Evolutionary conservation across 306 rosid species (phyloP), one percentile per base, ranked within the genome.

Genomic region (Begonia peltatifolia): DNA sequence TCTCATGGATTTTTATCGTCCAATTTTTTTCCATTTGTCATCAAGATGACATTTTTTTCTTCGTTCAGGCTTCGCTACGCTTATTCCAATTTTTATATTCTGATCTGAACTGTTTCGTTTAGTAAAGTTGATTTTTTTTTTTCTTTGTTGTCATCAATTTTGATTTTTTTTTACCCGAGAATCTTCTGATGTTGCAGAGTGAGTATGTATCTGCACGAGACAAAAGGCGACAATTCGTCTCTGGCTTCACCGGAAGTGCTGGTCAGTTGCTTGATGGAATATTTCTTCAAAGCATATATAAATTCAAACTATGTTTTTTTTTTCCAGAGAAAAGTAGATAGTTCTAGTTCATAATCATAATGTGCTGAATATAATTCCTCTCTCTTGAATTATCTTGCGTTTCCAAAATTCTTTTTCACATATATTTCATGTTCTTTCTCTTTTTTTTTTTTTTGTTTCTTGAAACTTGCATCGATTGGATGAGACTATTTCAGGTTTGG

Each of bases 171-270:
- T 41, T 13, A 44, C 17, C 1, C 10, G 49, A 41, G 35, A 46
- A 22, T 51, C 25, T 50, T n/a, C 22, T 12, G 47, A 18, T 22
- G 54, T 63, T 74, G 80, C 88, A 92, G 99, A 86, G 99, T 56
- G 99, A 92, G 74, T 92, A 92, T 63, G 99, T 92, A 11, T 92
- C 99, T 46, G 78, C 68, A 0, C 72, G 99, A 62, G 99, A 92
- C 68, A 79, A 79, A 57, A 74, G 99, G 49, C 99, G 99, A 12
- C 60, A 64, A 57, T 92, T 92, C 47, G 83, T 92, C 67, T 92
- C 99, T 6, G 99, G 96, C 63, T 92, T 92, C 83, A 64, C 74
- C 12, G 99, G 99, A 72, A 92, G 99, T 69, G 94, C 99, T 36
- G 99, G 99, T 92, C 18, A 49, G 83, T 74, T 9, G 13, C 18